Evolutionary conservation across 176 grass and related monocot species (phyloP), one percentile per base, ranked within the genome.

Genomic region (Stipa capillata): DNA sequence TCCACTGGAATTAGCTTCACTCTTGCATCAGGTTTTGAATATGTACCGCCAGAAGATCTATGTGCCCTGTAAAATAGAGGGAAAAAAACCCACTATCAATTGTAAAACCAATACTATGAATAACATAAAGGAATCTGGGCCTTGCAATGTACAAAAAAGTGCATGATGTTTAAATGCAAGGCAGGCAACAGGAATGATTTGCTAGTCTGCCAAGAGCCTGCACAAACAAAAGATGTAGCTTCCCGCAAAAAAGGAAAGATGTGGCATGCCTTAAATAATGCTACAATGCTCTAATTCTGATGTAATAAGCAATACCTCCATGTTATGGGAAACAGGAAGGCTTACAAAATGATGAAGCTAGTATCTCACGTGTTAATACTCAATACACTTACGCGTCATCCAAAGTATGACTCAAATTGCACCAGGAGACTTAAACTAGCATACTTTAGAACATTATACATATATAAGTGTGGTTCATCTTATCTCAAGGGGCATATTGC

Each of bases 1-100:
- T 87, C 84, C 51, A 32, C 28, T 23, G 89, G 70, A 70, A 97
- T 94, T 18, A 82, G 31, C 27, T 94, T 92, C 13, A 92, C 76
- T 84, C 89, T 92, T 53, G 79, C 79, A 60, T 57, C 76, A 23
- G 82, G 84, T 63, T 87, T 90, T 79, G 37, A 74, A 78, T 74
- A 72, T 66, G 69, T 88, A 56, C 85, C 57, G 1, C 67, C 57
- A 51, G 71, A 79, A 63, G 35, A 78, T 79, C 56, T 87, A 36
- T 58, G 28, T 16, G 31, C 44, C 74, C 32, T 74, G 31, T 36
- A 68, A 74, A 77, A 79, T n/a, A 79, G 39, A 83, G 14, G 11
- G 16, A 76, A 10, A 34, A 10, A 29, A 39, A 35, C 24, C 20
- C 4, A 73, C 14, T 29, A 56, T 83, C 49, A 63, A 63, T 34